Evolutionary conservation across 352 stramenopile species (phyloP), one percentile per base, ranked within the genome.

Genomic region (Pythium guiyangense): DNA sequence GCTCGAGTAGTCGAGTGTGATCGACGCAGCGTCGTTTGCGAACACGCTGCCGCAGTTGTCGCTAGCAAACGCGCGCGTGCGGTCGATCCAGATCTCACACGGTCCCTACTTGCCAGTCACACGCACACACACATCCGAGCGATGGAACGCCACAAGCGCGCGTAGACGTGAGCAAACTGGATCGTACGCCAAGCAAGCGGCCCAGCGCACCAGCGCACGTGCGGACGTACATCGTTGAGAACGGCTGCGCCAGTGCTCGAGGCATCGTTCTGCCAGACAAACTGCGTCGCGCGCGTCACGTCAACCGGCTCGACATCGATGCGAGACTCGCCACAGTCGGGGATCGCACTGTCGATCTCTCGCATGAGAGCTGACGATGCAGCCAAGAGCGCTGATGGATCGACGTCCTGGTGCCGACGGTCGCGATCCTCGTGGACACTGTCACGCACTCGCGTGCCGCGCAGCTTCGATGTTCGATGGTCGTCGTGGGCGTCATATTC

Each of bases 81-180:
- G 57, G 56, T 77, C 69, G 22, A 84, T 60, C 69, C 69, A 84
- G 39, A 78, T 59, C 50, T 84, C 74, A 29, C 74, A 84, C 17
- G 71, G 74, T 1, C 74, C 71, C 59, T 73, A 35, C 20, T 0
- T 39, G 10, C 14, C 44, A 47, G 1, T 35, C 25, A 4, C 6
- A 1, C 6, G 1, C 4, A 59, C n/a, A n/a, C n/a, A n/a, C 4
- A 17, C 6, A 34, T 34, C n/a, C 12, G 15, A n/a, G 39, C 60
- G 60, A 65, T 64, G 52, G 60, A 60, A 5, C 14, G 18, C 15
- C 26, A 12, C 6, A 34, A 35, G 18, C 42, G 43, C 17, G 27
- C 43, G 18, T 37, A 29, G 6, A 26, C 9, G 31, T 37, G 8
- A 34, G 29, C 6, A 37, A 10, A 37, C 22, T 37, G 31, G 31